phyloP scores from a whole-genome alignment of 768 basidiomycete species.

The Asterophora parasitica region DNA sequence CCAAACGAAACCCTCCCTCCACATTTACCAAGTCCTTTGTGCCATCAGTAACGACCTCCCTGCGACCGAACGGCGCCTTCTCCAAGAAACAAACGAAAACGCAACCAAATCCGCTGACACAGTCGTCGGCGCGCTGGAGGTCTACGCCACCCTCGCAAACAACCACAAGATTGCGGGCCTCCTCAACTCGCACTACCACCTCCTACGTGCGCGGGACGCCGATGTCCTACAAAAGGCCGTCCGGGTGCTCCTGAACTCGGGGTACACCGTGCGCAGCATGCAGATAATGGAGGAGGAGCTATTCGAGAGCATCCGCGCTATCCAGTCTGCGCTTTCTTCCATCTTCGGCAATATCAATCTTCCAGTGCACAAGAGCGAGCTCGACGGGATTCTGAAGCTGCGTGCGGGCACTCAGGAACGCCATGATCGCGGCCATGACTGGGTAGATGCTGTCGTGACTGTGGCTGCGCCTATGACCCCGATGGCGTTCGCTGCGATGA shows the following conservation, averaged over 20 bases:
- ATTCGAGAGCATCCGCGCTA: constrained; percentile 35
- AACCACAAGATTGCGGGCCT: constrained; percentile 32
- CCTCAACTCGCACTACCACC: constrained; percentile 42
- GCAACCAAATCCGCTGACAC: constrained; percentile 49
- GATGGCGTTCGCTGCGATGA: constrained; percentile 61
- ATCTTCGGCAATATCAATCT: constrained; percentile 47
- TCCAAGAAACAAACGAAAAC: constrained; percentile 29
- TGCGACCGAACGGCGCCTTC: constrained; percentile 29
- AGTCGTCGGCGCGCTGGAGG: constrained; percentile 50
- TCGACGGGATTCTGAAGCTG: constrained; percentile 43
- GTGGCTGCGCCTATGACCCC: constrained; percentile 37
- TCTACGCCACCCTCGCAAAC: constrained; percentile 36
- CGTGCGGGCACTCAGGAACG: constrained; percentile 34
- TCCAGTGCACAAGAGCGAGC: constrained; percentile 32
- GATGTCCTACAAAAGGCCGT: constrained; percentile 41
- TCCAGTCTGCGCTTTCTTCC: constrained; percentile 38
- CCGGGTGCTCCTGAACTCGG: constrained; percentile 27
- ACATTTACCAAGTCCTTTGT: constrained; percentile 41
- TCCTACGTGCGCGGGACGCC: constrained; percentile 59
- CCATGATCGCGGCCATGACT: constrained; percentile 42
- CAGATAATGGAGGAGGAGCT: constrained; percentile 51
- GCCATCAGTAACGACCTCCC: constrained; percentile 31
- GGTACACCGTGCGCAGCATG: constrained; percentile 29
- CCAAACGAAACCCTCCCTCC: constrained; percentile 41
- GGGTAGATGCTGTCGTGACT: constrained; percentile 46